These are phyloP conservation scores for Aspergillus novofumigatus DNA, from an alignment of 2,329 filamentous ascomycete genomes.

Conservation along the genomic window DNA sequence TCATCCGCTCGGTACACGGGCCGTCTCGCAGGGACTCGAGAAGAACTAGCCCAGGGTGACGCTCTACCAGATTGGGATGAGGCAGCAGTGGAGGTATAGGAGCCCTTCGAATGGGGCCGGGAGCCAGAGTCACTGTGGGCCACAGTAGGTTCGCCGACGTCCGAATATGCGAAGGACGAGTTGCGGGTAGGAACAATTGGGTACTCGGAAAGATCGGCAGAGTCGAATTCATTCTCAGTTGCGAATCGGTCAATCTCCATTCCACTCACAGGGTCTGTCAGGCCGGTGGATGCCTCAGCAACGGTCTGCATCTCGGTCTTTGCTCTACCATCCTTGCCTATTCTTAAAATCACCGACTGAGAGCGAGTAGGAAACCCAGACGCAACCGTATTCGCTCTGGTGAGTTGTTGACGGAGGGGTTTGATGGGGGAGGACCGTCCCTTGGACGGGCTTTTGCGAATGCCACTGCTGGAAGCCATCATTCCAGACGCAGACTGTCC, in stretches of 20 bases:
- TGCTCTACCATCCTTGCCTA: constrained; percentile 46
- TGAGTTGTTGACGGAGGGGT: constrained; percentile 27
- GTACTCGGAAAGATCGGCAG: constrained; percentile 40
- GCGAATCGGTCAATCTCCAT: constrained; percentile 43
- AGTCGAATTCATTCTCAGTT: constrained; percentile 40
- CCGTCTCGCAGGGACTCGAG: constrained; percentile 22
- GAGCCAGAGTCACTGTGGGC: constrained; percentile 34
- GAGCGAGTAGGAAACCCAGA: constrained; percentile 31
- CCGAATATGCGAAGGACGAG: constrained; percentile 39
- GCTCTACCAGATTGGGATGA: constrained; percentile 39
- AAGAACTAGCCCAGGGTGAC: constrained; percentile 40
- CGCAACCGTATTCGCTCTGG: constrained; percentile 31
- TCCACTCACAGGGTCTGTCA: constrained; percentile 32
- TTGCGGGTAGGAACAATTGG: constrained; percentile 33
- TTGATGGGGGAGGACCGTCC: constrained; percentile 42
- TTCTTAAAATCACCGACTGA: constrained; percentile 43
- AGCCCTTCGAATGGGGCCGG: constrained; percentile 42
- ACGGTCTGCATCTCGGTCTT: constrained; percentile 43
- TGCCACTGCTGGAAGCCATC: constrained; percentile 32
- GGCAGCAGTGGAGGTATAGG: constrained; percentile 39
- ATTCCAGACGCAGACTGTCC: constrained; percentile 26
- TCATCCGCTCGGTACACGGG: constrained; percentile 22
- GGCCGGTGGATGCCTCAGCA: constrained; percentile 26
- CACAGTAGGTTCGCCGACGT: constrained; percentile 26
- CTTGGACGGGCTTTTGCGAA: constrained; percentile 41